Conservation (phyloP, 1,284 basidiomycete species). For the Coniophora puteana region DNA sequence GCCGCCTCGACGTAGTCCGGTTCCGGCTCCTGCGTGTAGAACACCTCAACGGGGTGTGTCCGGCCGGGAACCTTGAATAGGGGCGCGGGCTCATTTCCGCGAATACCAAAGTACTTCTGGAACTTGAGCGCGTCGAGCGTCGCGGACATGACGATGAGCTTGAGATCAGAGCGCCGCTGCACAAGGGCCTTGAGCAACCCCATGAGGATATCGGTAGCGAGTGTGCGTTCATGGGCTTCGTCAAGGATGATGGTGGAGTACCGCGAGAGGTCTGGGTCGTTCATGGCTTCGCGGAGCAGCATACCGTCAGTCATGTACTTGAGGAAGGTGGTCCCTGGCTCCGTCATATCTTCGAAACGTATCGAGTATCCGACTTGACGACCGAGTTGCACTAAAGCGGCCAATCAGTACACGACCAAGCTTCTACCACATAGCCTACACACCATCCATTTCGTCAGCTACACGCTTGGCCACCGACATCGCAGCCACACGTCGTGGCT, state of each 20-base stretch:
- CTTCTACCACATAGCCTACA: conserved; percentile 22
- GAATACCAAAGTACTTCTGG: conserved; percentile 89
- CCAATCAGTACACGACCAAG: conserved; percentile 8
- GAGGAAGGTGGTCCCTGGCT: conserved; percentile 85
- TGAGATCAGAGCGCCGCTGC: conserved; percentile 83
- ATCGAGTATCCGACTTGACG: conserved; percentile 98
- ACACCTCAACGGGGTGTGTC: conserved; percentile 94
- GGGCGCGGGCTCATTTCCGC: conserved; percentile 58
- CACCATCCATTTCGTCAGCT: conserved; percentile 96
- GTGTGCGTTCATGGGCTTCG: conserved; percentile 97
- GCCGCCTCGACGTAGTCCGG: conserved; percentile 97
- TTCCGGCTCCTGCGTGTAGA: conserved; percentile 95
- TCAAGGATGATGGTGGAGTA: conserved; percentile 99
- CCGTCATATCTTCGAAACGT: conserved; percentile 98
- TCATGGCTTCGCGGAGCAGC: conserved; percentile 96
- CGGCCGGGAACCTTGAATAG: conserved; percentile 96
- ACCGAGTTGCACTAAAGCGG: conserved; percentile 72
- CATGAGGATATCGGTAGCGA: conserved; percentile 99
- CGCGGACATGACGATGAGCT: conserved; percentile 98
- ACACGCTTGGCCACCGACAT: conserved; percentile 99
- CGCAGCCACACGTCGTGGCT: conserved; percentile 94
- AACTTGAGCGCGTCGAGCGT: conserved; percentile 98
- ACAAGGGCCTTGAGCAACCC: conserved; percentile 81
- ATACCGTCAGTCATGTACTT: conserved; percentile 99
- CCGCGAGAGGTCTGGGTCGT: conserved; percentile 83